phyloP scores from a whole-genome alignment of 257 asterid genomes.

The Solanum arcanum region DNA sequence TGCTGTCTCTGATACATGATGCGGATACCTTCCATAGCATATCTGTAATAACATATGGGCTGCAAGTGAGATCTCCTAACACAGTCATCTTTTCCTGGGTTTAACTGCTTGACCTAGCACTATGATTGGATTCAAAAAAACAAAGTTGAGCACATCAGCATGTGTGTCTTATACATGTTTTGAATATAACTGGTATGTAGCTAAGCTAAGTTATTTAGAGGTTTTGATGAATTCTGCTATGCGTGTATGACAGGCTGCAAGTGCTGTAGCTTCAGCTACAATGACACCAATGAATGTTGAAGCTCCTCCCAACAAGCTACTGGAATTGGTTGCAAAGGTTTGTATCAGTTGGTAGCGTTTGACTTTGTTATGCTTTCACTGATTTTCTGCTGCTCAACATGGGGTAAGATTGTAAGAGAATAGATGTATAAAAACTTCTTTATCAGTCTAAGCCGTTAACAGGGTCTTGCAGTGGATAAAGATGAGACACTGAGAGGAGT shows the following conservation, averaged over 20 bases:
- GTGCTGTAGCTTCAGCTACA: slow-evolving; percentile 78
- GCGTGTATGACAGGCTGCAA: slow-evolving; percentile 50
- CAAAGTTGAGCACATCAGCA: background rate
- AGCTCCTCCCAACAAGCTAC: slow-evolving; percentile 70
- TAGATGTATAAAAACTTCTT: background rate
- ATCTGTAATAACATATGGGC: background rate
- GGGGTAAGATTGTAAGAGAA: background rate
- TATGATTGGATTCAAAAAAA: background rate
- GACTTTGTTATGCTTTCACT: background rate
- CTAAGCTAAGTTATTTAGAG: background rate
- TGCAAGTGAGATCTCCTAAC: background rate
- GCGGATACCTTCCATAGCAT: background rate
- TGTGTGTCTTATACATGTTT: background rate
- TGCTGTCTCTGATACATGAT: background rate
- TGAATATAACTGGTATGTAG: background rate
- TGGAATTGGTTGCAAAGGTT: slow-evolving; percentile 79
- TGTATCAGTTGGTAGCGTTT: slow-evolving; percentile 10
- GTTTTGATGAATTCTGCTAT: background rate
- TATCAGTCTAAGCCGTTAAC: slow-evolving; percentile 34
- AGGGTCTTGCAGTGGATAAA: slow-evolving; percentile 91
- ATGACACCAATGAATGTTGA: slow-evolving; percentile 75
- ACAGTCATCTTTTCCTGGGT: background rate
- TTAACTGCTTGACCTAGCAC: background rate
- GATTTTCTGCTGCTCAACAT: background rate
- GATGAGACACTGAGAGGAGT: slow-evolving; percentile 57